Base-by-base conservation (phyloP, 768 basidiomycete genomes). In the Trametes meyenii region DNA sequence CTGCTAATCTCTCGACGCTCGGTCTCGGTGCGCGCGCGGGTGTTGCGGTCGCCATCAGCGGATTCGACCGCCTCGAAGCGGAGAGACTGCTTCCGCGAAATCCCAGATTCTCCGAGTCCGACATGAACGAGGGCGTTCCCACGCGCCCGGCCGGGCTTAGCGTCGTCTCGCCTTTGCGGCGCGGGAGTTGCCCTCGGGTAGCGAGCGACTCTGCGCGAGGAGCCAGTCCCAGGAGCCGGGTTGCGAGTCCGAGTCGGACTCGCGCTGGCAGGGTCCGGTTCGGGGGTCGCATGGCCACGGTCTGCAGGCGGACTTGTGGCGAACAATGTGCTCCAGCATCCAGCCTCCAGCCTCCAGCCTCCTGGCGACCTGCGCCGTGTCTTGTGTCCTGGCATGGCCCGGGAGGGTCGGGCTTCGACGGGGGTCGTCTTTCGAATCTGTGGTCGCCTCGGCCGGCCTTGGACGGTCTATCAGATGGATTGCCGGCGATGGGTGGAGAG, bases 1-100 rank as follows among this genome's bases (percentile, higher is more conserved):
- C 54, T 61, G 60, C 60, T 42, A 61, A 61, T 61, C 60, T 61
- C 53, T 60, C 21, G 44, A 4, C 13, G 26, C 48, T 2, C 46
- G 46, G 46, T 11, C 46, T 21, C 24, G 24, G n/a, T 29, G 48
- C 40, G 48, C 48, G 26, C 48, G 24, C 26, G 53, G 42, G 33
- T 24, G 52, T 29, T n/a, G 52, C 43, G 43, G 43, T 10, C n/a
- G 43, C n/a, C 43, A 17, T 44, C 43, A 52, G 21, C 50, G 36
- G 19, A 39, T 38, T 50, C 35, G 29, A 21, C 50, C 16, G 50
- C 50, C 40, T 29, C 38, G 38, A 53, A 17, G 24, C 38, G 21
- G 50, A 17, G 35, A 42, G 23, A 54, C 52, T 43, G 39, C 13
- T 29, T 55, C 54, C 54, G 54, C 52, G 52, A 40, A 23, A 23